A percentile compares a stretch with the other conserved stretches of the same genome.
phyloP scores from a whole-genome alignment of 2,329 filamentous ascomycete genomes.

The Penicillium hordei region DNA sequence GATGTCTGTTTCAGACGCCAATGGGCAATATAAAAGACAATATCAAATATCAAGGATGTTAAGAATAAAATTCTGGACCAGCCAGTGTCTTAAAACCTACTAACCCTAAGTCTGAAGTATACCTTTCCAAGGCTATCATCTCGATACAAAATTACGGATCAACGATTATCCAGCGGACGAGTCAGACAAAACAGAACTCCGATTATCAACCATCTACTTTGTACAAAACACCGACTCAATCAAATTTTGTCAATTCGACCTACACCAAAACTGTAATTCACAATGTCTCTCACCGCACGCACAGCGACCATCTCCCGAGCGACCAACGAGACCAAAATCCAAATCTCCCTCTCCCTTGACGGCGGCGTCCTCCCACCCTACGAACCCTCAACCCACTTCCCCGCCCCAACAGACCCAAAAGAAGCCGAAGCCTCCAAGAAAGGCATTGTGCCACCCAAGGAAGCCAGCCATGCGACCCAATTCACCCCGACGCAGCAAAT shows the following conservation, averaged over 20 bases:
- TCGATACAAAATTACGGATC: conserved; percentile 21
- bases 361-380: conserved; percentile 64
- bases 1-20: background rate
- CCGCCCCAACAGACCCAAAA: conserved; percentile 59
- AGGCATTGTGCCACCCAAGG: conserved; percentile 41
- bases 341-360: conserved; percentile 88
- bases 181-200: conserved; percentile 18
- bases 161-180: conserved; percentile 24
- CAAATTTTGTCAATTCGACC: background rate
- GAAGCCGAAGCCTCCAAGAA: conserved; percentile 51
- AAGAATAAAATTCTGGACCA: conserved; percentile 12
- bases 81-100: conserved; percentile 11
- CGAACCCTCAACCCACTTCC: conserved; percentile 53
- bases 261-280: conserved; percentile 2
- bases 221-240: background rate
- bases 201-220: conserved; percentile 16
- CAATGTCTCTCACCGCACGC: conserved; percentile 55
- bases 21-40: background rate
- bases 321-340: conserved; percentile 98
- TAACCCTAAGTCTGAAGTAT: conserved; percentile 4
- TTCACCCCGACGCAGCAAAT: conserved; percentile 81
- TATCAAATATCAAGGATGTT: background rate
- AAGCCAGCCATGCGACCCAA: conserved; percentile 76
- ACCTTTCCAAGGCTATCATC: conserved; percentile 1
- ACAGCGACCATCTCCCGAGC: conserved; percentile 79